Conservation (phyloP, 495 filamentous ascomycete genomes). For the Monascus purpureus region DNA sequence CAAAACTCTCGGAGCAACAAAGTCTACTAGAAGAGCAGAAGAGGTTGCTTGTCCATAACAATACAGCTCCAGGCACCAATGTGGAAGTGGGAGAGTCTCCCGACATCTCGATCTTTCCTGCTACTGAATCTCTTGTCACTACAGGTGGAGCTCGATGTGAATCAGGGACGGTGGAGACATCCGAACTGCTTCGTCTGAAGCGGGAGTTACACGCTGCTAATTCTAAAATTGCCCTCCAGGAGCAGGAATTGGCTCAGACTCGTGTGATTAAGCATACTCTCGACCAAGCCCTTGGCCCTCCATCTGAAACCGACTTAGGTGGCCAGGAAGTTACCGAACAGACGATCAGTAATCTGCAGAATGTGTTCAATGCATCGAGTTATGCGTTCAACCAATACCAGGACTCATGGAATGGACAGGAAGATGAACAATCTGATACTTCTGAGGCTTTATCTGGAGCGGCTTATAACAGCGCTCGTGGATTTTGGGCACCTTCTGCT, state of each 20-base stretch:
- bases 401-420: conserved; percentile 47
- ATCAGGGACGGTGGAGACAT: conserved; percentile 16
- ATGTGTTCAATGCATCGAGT: conserved; percentile 35
- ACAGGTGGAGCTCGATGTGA: conserved; percentile 6
- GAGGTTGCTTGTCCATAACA: conserved; percentile 25
- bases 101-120: conserved; percentile 42
- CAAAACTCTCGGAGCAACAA: conserved; percentile 56
- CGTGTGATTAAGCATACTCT: conserved; percentile 63
- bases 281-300: conserved; percentile 54
- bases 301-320: conserved; percentile 40
- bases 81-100: conserved; percentile 34
- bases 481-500: conserved; percentile 42
- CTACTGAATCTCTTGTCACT: conserved; percentile 33
- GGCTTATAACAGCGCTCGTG: conserved; percentile 45
- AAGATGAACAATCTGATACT: conserved; percentile 52
- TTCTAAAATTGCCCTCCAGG: conserved; percentile 65
- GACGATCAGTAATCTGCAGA: conserved; percentile 38
- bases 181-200: conserved; percentile 45
- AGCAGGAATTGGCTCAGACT: conserved; percentile 68
- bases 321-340: conserved; percentile 37
- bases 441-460: conserved; percentile 47
- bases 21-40: conserved; percentile 40
- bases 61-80: conserved; percentile 11
- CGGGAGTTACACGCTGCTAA: conserved; percentile 67
- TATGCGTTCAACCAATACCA: conserved; percentile 39